Evolutionary conservation across 73 alveolate species (phyloP).

Genomic region (Symbiodinium natans): DNA sequence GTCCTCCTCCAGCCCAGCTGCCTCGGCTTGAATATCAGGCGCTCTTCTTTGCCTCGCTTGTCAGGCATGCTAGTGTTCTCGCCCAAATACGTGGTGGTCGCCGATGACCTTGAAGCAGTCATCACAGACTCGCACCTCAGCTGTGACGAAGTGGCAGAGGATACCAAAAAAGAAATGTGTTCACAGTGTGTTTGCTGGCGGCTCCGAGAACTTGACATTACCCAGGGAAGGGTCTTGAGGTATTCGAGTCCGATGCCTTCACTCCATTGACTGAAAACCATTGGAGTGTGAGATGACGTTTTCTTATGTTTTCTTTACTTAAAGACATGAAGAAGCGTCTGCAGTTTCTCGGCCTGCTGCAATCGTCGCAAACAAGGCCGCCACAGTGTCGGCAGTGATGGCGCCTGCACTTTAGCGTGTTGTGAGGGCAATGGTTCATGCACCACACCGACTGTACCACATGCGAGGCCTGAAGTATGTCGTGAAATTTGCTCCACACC

Average conservation of each 20-base stretch:
- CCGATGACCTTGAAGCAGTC: constrained; percentile 81
- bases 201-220: constrained; percentile 9
- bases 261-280: background rate
- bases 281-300: too few relatives aligned
- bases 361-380: background rate
- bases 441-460: background rate
- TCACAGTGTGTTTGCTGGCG: background rate
- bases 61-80: background rate
- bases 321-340: too few relatives aligned
- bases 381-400: constrained; percentile 17
- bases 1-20: constrained; percentile 67
- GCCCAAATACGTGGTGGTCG: constrained; percentile 31
- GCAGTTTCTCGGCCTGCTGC: background rate
- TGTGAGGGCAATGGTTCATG: too few relatives aligned
- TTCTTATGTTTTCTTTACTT: too few relatives aligned
- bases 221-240: constrained; percentile 67
- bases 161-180: background rate
- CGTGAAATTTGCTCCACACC: constrained; percentile 59
- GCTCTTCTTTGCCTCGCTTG: background rate
- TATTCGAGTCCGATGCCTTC: constrained; percentile 69
- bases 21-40: background rate
- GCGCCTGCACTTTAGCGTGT: background rate
- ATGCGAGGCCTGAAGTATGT: constrained; percentile 20
- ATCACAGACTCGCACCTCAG: constrained; percentile 67
- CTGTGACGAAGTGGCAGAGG: too few relatives aligned